phyloP scores from a whole-genome alignment of 139 green algal species.

The Chlorella vulgaris region DNA sequence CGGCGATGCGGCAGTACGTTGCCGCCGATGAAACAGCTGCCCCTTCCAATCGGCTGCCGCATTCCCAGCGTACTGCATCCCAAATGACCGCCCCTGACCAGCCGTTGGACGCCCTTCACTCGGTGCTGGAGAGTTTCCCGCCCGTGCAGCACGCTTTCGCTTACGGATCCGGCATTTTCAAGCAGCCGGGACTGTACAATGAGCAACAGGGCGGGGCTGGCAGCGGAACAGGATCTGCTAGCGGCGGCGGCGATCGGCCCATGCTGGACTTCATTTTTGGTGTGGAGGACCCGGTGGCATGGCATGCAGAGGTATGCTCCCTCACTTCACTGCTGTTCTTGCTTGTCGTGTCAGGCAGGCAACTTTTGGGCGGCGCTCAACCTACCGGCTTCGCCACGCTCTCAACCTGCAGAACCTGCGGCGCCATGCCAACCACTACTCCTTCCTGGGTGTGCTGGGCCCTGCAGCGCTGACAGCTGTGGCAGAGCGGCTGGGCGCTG shows the following conservation, averaged over 20 bases:
- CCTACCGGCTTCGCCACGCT: no score
- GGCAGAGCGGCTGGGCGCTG: constrained; percentile 34
- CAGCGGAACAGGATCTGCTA: not conserved
- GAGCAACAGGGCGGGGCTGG: not conserved
- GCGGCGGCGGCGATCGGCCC: constrained; percentile 27
- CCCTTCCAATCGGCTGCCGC: no score
- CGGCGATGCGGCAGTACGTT: no score
- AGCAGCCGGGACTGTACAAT: constrained; percentile 78
- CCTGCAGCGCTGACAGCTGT: constrained; percentile 43
- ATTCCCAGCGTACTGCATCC: no score
- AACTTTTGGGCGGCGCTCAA: not conserved
- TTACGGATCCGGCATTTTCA: constrained; percentile 88
- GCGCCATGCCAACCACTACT: constrained; percentile 77
- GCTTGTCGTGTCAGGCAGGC: not conserved
- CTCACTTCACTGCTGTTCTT: not conserved
- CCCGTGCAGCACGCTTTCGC: constrained; percentile 78
- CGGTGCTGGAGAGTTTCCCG: constrained; percentile 62
- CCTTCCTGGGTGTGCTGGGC: constrained; percentile 57
- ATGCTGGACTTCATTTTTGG: constrained; percentile 89
- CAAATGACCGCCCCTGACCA: no score
- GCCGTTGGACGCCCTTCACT: constrained; percentile 18
- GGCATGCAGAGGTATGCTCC: constrained; percentile 70
- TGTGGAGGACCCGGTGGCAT: constrained; percentile 68
- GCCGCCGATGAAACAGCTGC: no score
- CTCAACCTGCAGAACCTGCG: constrained; percentile 68